Conservation (phyloP, 2,329 filamentous ascomycete species). For the Colletotrichum gloeosporioides region DNA sequence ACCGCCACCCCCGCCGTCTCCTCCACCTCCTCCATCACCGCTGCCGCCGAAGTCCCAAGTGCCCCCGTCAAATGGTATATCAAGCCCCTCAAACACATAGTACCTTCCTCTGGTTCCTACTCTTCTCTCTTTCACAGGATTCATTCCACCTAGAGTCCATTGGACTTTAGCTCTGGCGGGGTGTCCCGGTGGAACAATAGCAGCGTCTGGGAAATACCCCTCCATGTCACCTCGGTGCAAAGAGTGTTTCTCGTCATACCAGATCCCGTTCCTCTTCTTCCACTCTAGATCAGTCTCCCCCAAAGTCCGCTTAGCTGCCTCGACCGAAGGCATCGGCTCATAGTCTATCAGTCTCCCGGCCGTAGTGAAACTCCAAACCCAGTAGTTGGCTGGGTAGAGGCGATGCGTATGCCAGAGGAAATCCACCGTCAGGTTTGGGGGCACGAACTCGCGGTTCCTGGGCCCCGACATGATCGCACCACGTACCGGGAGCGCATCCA, state of each 20-base stretch:
- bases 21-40: conserved; percentile 8
- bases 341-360: conserved; percentile 13
- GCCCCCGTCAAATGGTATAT: background rate
- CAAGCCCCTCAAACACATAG: background rate
- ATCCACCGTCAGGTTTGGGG: conserved; percentile 9
- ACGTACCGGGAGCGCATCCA: background rate
- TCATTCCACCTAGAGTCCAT: background rate
- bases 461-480: background rate
- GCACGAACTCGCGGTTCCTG: background rate
- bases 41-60: background rate
- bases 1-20: background rate
- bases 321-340: background rate
- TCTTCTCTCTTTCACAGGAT: background rate
- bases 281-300: background rate
- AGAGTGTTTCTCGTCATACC: background rate
- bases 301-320: background rate
- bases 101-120: background rate
- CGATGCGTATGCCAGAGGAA: conserved; percentile 22
- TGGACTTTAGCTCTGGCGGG: background rate
- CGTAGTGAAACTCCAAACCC: conserved; percentile 4
- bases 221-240: background rate
- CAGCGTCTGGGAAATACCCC: conserved; percentile 5
- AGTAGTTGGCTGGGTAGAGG: conserved; percentile 17
- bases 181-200: background rate
- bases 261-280: background rate